Evolutionary conservation across 805 yeast species (phyloP).

Genomic region (Hanseniaspora nectarophila): DNA sequence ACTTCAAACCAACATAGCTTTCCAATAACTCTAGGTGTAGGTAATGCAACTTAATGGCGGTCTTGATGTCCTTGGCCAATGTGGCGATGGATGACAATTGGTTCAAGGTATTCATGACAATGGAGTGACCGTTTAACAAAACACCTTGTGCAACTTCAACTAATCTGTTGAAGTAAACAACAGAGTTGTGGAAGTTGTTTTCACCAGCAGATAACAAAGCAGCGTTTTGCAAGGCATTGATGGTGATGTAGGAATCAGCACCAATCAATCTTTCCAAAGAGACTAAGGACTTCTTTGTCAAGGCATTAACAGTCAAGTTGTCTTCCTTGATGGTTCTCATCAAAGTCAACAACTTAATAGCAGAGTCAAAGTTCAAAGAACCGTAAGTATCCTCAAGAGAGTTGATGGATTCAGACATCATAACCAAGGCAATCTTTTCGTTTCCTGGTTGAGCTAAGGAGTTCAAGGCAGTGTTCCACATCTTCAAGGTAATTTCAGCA

Average conservation of each 20-base stretch:
- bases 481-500: constrained; percentile 60
- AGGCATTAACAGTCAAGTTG: constrained; percentile 42
- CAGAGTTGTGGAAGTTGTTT: constrained; percentile 47
- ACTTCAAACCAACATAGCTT: constrained; percentile 43
- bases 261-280: constrained; percentile 75
- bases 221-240: constrained; percentile 59
- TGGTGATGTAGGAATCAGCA: constrained; percentile 63
- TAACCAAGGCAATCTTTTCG: constrained; percentile 44
- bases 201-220: constrained; percentile 58
- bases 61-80: constrained; percentile 39
- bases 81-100: constrained; percentile 43
- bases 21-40: constrained; percentile 45
- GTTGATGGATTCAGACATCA: constrained; percentile 57
- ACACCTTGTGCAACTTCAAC: constrained; percentile 45
- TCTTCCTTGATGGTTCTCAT: constrained; percentile 34
- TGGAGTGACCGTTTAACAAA: constrained; percentile 52
- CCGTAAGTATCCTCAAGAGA: constrained; percentile 80
- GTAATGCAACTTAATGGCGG: constrained; percentile 22
- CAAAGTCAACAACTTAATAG: constrained; percentile 32
- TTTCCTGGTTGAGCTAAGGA: constrained; percentile 2
- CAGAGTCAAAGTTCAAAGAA: constrained; percentile 28
- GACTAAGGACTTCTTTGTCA: constrained; percentile 55
- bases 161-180: constrained; percentile 51
- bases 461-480: constrained; percentile 51
- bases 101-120: constrained; percentile 45